Evolutionary conservation across 345 rosid genomes (phyloP).

Genomic region (Dipteronia dyeriana): DNA sequence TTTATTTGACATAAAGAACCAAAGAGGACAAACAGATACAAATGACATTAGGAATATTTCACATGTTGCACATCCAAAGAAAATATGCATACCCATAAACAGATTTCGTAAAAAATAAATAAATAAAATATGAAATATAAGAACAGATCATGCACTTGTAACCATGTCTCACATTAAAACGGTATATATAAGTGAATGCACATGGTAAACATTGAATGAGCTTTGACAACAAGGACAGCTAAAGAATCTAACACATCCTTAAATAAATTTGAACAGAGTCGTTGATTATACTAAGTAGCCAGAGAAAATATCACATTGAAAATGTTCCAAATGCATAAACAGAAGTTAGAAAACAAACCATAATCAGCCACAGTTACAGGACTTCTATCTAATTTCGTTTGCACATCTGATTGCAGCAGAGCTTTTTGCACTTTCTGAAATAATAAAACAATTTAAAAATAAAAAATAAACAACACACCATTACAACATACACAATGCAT

Average conservation of each 20-base stretch:
- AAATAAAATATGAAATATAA: not conserved
- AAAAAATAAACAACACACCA: conserved; percentile 15
- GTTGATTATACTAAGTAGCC: not conserved
- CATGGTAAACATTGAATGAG: not conserved
- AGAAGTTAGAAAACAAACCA: conserved; percentile 48
- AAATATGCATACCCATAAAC: not conserved
- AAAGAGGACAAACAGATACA: not conserved
- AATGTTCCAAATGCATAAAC: not conserved
- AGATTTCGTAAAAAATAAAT: not conserved
- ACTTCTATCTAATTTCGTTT: conserved; percentile 79
- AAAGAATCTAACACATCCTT: not conserved
- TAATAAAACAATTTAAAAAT: conserved; percentile 4
- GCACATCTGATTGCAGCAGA: conserved; percentile 86
- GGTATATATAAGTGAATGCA: not conserved
- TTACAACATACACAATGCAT: not conserved
- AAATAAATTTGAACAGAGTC: not conserved
- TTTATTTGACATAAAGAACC: not conserved
- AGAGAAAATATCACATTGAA: not conserved
- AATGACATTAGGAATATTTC: not conserved
- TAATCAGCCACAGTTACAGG: conserved; percentile 99
- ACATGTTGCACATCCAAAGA: not conserved
- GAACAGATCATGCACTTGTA: not conserved
- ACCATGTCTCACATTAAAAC: not conserved
- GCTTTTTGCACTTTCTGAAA: conserved; percentile 86
- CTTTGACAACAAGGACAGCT: not conserved